Percentiles rank a stretch among this genome's conserved stretches.
Evolutionary conservation across 2,329 filamentous ascomycete species (phyloP).

Genomic region (Aschersonia sp.): DNA sequence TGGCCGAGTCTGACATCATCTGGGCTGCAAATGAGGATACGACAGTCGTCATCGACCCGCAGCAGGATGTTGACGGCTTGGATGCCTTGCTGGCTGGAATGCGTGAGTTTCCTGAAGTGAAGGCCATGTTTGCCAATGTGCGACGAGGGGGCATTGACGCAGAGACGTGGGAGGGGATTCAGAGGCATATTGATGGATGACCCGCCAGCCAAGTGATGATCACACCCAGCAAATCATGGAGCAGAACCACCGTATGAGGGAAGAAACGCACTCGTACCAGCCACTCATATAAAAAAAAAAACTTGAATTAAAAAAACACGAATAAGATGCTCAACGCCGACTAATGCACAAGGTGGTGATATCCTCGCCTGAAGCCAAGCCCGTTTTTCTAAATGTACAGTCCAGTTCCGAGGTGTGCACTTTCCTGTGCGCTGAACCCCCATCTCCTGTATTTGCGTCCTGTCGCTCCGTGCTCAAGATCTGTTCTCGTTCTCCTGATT

Average conservation of each 20-base stretch:
- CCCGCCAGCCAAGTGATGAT: no score
- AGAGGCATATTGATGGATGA: conserved; percentile 30
- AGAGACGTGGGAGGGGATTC: conserved; percentile 37
- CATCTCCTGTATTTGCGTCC: no score
- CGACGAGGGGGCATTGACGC: conserved; percentile 33
- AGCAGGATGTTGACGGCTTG: conserved; percentile 40
- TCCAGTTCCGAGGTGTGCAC: no score
- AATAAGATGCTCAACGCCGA: neutral
- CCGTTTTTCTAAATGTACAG: neutral
- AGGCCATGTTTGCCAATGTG: conserved; percentile 65
- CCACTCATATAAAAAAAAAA: neutral
- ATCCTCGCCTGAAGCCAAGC: neutral
- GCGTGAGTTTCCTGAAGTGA: conserved; percentile 57
- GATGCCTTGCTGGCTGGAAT: conserved; percentile 34
- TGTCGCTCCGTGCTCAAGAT: conserved; percentile 1
- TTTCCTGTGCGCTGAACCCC: no score
- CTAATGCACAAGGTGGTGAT: neutral
- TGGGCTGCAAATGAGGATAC: conserved; percentile 78
- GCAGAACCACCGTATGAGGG: no score
- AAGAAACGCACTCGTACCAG: no score
- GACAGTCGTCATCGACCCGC: conserved; percentile 45
- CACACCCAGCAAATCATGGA: no score
- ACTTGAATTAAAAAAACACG: neutral
- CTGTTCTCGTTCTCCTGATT: conserved; percentile 12
- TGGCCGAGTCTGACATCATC: conserved; percentile 65